phyloP scores from a whole-genome alignment of 495 filamentous ascomycete species.

The Tuber magnatum region DNA sequence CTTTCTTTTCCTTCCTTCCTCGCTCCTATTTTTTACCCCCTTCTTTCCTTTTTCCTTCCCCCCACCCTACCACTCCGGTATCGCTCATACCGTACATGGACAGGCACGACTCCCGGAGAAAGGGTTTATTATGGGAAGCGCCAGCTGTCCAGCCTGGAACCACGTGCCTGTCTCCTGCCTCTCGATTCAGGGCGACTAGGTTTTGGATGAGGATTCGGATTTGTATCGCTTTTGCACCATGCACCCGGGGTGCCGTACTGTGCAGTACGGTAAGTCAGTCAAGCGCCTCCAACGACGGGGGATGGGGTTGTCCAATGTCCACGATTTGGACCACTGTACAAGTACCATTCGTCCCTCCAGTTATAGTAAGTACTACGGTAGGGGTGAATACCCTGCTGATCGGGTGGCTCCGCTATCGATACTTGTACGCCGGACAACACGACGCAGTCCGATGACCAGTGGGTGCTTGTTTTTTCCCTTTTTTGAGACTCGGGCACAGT shows the following conservation, averaged over 20 bases:
- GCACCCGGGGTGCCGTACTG: neutral
- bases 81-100: conserved; percentile 18
- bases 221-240: neutral
- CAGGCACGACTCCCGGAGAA: conserved; percentile 7
- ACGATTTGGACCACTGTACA: neutral
- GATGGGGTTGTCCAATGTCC: neutral
- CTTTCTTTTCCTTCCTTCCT: conserved; percentile 26
- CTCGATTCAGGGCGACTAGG: neutral
- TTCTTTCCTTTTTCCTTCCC: too few relatives aligned
- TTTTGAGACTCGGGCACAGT: neutral
- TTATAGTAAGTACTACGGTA: too few relatives aligned
- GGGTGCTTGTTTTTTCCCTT: neutral
- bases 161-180: conserved; percentile 1
- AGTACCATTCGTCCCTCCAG: too few relatives aligned
- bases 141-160: neutral
- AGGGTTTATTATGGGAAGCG: neutral
- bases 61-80: conserved; percentile 19
- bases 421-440: neutral
- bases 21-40: neutral
- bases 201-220: neutral
- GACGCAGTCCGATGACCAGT: neutral
- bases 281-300: neutral
- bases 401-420: neutral
- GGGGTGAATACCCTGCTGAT: too few relatives aligned
- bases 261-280: neutral